A percentile compares a stretch with the other conserved stretches of the same genome.
Evolutionary conservation across 495 filamentous ascomycete species (phyloP).

Genomic region (Penicilliopsis zonata): DNA sequence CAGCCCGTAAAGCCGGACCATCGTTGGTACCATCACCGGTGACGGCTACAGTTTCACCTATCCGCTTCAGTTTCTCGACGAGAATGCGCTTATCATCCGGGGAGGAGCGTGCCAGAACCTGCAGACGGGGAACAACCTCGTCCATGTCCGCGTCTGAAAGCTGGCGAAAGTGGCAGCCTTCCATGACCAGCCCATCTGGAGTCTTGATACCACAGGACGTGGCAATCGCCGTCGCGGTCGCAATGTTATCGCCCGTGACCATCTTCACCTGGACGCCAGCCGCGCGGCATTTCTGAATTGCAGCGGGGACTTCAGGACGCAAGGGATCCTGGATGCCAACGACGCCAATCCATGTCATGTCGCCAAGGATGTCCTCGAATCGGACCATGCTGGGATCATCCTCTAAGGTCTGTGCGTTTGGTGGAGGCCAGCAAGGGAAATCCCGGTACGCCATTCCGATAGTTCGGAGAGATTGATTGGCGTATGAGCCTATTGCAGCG

Average conservation of each 20-base stretch:
- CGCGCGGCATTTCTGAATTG: conserved; percentile 59
- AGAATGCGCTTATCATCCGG: conserved; percentile 82
- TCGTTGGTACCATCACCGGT: conserved; percentile 90
- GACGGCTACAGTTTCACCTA: conserved; percentile 73
- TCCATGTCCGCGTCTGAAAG: conserved; percentile 61
- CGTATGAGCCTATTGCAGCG: conserved; percentile 42
- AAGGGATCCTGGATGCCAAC: conserved; percentile 60
- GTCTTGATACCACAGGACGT: conserved; percentile 75
- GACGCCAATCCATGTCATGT: conserved; percentile 50
- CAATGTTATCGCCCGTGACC: conserved; percentile 79
- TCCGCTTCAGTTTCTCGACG: conserved; percentile 58
- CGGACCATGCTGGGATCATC: conserved; percentile 39
- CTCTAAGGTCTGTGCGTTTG: conserved; percentile 24
- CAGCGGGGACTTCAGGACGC: conserved; percentile 60
- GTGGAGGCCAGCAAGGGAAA: conserved; percentile 49
- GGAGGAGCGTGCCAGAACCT: conserved; percentile 76
- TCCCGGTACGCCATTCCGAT: conserved; percentile 55
- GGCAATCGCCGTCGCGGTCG: conserved; percentile 75
- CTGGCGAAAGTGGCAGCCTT: conserved; percentile 74
- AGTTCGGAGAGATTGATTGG: conserved; percentile 46
- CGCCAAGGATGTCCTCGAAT: conserved; percentile 44
- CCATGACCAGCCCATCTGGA: conserved; percentile 61
- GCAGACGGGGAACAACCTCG: conserved; percentile 57
- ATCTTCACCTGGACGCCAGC: conserved; percentile 81
- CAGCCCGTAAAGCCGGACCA: conserved; percentile 72